Conservation (phyloP, 108 stramenopile genomes). For the Stephanodiscus minutulus region DNA sequence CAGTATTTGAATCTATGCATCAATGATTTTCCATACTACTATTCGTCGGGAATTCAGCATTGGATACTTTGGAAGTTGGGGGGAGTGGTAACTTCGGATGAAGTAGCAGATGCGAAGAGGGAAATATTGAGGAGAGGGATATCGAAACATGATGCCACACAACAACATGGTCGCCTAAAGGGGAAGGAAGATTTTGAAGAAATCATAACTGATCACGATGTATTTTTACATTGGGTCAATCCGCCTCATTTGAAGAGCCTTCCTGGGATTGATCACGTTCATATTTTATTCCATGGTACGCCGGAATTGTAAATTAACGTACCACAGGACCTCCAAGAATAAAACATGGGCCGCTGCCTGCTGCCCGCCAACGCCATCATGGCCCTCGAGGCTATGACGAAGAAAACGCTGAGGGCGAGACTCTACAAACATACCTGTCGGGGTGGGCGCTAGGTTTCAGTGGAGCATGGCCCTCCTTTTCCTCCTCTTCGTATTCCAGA, state of each 20-base stretch:
- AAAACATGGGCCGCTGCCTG: no score
- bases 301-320: background rate
- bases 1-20: conserved; percentile 16
- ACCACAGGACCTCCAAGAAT: no score
- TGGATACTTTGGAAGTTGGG: conserved; percentile 55
- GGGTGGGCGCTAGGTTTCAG: no score
- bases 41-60: conserved; percentile 42
- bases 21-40: conserved; percentile 54
- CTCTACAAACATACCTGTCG: no score
- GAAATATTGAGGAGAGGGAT: background rate
- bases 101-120: conserved; percentile 37
- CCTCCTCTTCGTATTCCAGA: no score
- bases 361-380: no score
- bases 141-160: no score
- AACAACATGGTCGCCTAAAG: background rate
- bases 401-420: no score
- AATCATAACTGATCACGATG: conserved; percentile 15
- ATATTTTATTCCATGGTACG: conserved; percentile 47
- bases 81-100: conserved; percentile 23
- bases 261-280: conserved; percentile 78
- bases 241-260: conserved; percentile 68
- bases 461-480: no score
- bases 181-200: conserved; percentile 11
- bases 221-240: conserved; percentile 71
- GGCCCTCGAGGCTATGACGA: no score